Conservation (phyloP, 1,139 yeast species). For the Debaryomyces robertsiae region DNA sequence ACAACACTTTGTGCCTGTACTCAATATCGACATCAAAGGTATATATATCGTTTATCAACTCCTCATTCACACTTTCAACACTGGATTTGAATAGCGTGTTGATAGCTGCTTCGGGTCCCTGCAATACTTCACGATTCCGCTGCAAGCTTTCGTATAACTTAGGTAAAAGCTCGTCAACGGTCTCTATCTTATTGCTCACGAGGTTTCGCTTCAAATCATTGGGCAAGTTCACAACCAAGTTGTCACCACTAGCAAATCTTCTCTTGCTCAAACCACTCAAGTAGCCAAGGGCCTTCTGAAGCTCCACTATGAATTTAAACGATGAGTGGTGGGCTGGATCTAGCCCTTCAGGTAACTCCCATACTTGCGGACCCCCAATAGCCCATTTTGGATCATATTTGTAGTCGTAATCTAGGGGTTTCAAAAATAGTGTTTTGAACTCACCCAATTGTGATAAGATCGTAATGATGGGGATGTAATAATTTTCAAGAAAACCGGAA, state of each 20-base stretch:
- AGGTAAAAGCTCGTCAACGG: conserved; percentile 35
- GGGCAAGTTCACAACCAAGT: conserved; percentile 26
- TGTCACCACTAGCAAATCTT: conserved; percentile 26
- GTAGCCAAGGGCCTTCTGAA: conserved; percentile 28
- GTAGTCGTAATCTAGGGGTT: conserved; percentile 18
- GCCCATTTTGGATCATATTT: conserved; percentile 22
- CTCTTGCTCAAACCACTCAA: conserved; percentile 23
- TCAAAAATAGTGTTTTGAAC: conserved; percentile 19
- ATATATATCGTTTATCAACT: conserved; percentile 28
- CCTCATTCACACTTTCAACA: conserved; percentile 31
- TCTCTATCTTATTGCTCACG: conserved; percentile 25
- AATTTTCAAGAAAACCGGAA: conserved; percentile 26
- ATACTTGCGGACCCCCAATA: conserved; percentile 12
- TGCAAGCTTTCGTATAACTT: conserved; percentile 26
- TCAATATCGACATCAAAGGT: conserved; percentile 42
- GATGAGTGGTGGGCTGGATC: conserved; percentile 8
- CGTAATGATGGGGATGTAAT: conserved; percentile 28
- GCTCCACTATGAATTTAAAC: conserved; percentile 20
- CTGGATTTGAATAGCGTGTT: conserved; percentile 23
- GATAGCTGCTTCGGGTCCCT: conserved; percentile 14
- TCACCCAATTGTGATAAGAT: conserved; percentile 28
- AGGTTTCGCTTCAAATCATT: conserved; percentile 23
- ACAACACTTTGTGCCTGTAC: conserved; percentile 27
- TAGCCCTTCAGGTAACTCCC: conserved; percentile 14
- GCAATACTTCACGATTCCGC: conserved; percentile 16